These are phyloP conservation scores for Laguncularia racemosa DNA, from an alignment of 345 rosid species.

Conservation along the genomic window DNA sequence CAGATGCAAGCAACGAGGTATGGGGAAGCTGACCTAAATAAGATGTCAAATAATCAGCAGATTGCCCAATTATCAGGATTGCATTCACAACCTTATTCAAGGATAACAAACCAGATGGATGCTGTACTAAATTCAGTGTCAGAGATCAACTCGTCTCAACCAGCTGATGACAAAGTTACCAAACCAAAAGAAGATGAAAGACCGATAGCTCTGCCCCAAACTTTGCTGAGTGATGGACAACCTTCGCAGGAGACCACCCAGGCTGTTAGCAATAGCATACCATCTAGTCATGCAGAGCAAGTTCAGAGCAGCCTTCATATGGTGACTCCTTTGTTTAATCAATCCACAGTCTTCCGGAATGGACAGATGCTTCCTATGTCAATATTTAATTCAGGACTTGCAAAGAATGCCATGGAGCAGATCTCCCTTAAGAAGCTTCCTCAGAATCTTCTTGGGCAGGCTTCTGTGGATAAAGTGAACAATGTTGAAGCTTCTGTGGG, in stretches of 20 bases:
- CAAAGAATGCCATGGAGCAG: conserved; percentile 9
- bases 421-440: conserved; percentile 14
- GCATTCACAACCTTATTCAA: conserved; percentile 14
- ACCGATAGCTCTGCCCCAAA: conserved; percentile 16
- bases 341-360: conserved; percentile 32
- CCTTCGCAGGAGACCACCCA: conserved; percentile 18
- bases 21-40: neutral
- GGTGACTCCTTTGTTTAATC: conserved; percentile 28
- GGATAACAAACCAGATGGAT: conserved; percentile 19
- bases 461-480: conserved; percentile 5
- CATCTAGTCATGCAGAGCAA: conserved; percentile 12
- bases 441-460: conserved; percentile 7
- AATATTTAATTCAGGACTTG: conserved; percentile 12
- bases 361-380: conserved; percentile 25
- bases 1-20: conserved; percentile 25
- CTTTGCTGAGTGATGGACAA: conserved; percentile 9
- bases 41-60: conserved; percentile 10
- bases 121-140: conserved; percentile 13
- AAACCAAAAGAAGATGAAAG: conserved; percentile 16
- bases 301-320: conserved; percentile 17
- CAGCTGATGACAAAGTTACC: conserved; percentile 21
- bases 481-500: conserved; percentile 12
- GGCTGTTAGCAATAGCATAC: conserved; percentile 16
- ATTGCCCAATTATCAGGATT: conserved; percentile 8
- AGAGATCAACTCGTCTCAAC: conserved; percentile 16